phyloP scores from a whole-genome alignment of 805 yeast genomes.

The Ogataea pilisensis region DNA sequence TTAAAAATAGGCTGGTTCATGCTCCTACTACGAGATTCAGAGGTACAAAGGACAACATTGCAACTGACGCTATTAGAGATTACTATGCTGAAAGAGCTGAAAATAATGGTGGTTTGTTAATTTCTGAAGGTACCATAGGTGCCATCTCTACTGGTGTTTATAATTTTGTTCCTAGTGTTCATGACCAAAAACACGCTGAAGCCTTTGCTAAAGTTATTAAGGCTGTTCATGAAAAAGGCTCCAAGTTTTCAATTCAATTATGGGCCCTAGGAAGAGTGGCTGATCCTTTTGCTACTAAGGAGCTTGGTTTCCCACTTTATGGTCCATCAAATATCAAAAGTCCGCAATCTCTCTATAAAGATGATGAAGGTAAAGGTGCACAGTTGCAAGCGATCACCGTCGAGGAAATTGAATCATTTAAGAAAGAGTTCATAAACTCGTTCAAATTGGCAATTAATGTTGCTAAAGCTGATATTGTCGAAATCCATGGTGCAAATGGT shows the following conservation, averaged over 20 bases:
- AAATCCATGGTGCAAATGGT: conserved; percentile 40
- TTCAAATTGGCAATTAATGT: conserved; percentile 36
- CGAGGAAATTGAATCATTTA: conserved; percentile 38
- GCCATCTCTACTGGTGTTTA: conserved; percentile 40
- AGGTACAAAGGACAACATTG: conserved; percentile 30
- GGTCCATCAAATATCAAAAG: no score
- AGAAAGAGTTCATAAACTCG: conserved; percentile 39
- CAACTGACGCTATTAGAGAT: conserved; percentile 40
- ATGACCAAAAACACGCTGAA: conserved; percentile 39
- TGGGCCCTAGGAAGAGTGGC: conserved; percentile 44
- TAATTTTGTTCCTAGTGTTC: conserved; percentile 45
- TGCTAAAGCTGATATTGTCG: conserved; percentile 40
- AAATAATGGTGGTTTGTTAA: conserved; percentile 49
- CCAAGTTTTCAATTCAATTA: conserved; percentile 43
- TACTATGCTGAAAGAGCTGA: conserved; percentile 53
- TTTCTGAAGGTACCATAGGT: conserved; percentile 53
- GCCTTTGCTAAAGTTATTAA: conserved; percentile 46
- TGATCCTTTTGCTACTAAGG: conserved; percentile 30
- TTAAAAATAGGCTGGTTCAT: conserved; percentile 38
- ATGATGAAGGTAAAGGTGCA: conserved; percentile 37
- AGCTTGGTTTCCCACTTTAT: conserved; percentile 31
- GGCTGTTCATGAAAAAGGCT: conserved; percentile 44
- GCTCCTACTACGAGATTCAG: conserved; percentile 50
- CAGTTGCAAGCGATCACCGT: conserved; percentile 43
- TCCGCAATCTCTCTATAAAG: conserved; percentile 36